phyloP scores from a whole-genome alignment of 1,139 yeast genomes.

The Saccharomycopsis crataegensis region DNA sequence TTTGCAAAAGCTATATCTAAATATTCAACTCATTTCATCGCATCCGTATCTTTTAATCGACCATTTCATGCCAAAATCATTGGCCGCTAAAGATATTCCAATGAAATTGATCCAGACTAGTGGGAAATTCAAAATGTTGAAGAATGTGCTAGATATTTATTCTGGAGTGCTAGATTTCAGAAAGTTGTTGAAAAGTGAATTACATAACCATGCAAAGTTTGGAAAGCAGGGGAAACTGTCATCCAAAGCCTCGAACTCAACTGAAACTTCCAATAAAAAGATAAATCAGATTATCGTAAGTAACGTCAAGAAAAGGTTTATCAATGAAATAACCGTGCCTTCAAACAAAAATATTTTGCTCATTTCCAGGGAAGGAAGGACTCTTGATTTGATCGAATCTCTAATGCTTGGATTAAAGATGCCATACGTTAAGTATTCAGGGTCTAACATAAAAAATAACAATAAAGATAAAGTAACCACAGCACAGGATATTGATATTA shows the following conservation, averaged over 20 bases:
- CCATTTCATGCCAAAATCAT: constrained; percentile 79
- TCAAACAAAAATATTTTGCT: constrained; percentile 36
- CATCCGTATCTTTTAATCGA: constrained; percentile 85
- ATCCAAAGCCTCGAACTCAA: neutral
- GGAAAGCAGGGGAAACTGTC: neutral
- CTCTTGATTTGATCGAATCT: constrained; percentile 76
- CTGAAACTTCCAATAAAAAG: constrained; percentile 6
- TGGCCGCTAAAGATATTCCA: constrained; percentile 73
- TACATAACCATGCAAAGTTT: constrained; percentile 1
- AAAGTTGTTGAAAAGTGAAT: constrained; percentile 4
- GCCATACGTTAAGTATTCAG: constrained; percentile 60
- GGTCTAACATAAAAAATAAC: constrained; percentile 34
- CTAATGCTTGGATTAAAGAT: constrained; percentile 62
- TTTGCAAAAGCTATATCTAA: constrained; percentile 62
- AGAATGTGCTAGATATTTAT: constrained; percentile 45
- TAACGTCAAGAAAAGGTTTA: constrained; percentile 7
- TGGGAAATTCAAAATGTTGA: constrained; percentile 73
- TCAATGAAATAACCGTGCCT: constrained; percentile 2
- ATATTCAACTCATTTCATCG: constrained; percentile 72
- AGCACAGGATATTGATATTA: neutral
- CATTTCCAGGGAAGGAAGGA: constrained; percentile 45
- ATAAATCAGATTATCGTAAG: constrained; percentile 12
- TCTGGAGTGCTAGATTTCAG: constrained; percentile 16
- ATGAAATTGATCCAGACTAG: constrained; percentile 69
- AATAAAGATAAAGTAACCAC: constrained; percentile 5